Evolutionary conservation across 768 basidiomycete genomes (phyloP), one percentile per base, ranked within the genome.

Genomic region (Termitomyces sp.): DNA sequence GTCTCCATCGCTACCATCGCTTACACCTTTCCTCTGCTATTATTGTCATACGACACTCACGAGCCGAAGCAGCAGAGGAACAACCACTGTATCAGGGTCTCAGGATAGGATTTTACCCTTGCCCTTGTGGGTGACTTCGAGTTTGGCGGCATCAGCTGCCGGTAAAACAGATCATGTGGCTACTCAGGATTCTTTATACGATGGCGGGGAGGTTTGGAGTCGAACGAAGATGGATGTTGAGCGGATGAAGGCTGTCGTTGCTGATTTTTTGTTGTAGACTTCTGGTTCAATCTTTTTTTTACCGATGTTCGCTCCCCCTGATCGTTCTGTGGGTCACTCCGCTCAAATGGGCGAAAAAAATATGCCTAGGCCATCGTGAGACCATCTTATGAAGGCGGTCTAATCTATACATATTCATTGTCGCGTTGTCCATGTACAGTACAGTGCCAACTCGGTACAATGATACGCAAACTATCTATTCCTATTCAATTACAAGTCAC

Each of bases 1-100:
- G 10, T 37, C 50, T 34, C 17, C 51, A 39, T 35, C 40, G 3
- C 32, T 49, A 3, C 32, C 40, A 12, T 73, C 72, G 0, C 67
- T 83, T 32, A 66, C 71, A 17, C 63, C 68, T 2, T 60, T 68
- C 28, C 70, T 86, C 17, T 86, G 84, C 60, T 86, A 86, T 62
- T 70, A 77, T 17, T 86, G 84, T 63, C 77, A 79, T 57, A 81
- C 82, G 3, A 81, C 75, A 8, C 65, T 85, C 6, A 84, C 80
- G 0, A 83, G 85, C 65, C 73, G 73, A 61, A 78, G 79, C 57
- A 77, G 73, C 55, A 75, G 80, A 11, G 68, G 72, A 0, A 64
- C 67, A 7, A 70, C 65, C 25, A 34, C 45, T n/a, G 54, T 43
- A 27, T 34, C 42, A 21, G 46, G 44, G 45, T 41, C 51, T 16